phyloP scores from a whole-genome alignment of 2,329 filamentous ascomycete genomes.

The Talaromyces pinophilus region DNA sequence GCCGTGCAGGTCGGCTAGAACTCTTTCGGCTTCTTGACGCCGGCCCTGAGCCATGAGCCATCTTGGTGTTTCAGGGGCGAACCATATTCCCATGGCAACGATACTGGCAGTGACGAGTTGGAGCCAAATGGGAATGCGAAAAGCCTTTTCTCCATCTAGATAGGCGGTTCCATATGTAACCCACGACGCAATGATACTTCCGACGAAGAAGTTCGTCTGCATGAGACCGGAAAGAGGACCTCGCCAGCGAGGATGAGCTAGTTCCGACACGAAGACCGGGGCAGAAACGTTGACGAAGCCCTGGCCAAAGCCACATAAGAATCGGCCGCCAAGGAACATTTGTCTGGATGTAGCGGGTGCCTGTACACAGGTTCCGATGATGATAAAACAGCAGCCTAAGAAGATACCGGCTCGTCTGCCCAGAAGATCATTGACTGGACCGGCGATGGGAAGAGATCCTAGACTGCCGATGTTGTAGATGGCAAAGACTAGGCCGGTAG shows the following conservation, averaged over 20 bases:
- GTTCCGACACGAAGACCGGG: slow-evolving; percentile 18
- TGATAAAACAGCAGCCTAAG: slow-evolving; percentile 15
- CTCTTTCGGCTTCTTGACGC: slow-evolving; percentile 19
- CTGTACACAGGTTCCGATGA: slow-evolving; percentile 23
- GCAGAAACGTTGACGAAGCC: slow-evolving; percentile 22
- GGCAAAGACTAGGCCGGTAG: slow-evolving; percentile 22
- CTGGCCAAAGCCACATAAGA: slow-evolving; percentile 20
- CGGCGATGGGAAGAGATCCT: slow-evolving; percentile 16
- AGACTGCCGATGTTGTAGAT: slow-evolving; percentile 23
- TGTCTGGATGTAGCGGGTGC: slow-evolving; percentile 16
- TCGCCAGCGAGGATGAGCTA: slow-evolving; percentile 23
- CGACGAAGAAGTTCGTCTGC: slow-evolving; percentile 20
- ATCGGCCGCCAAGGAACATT: slow-evolving; percentile 22
- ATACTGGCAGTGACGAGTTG: slow-evolving; percentile 19
- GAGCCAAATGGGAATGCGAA: slow-evolving; percentile 23
- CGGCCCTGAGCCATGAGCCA: slow-evolving; percentile 21
- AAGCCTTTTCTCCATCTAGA: slow-evolving; percentile 19
- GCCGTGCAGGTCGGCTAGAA: slow-evolving; percentile 17
- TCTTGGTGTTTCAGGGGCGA: slow-evolving; percentile 18
- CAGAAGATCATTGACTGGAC: slow-evolving; percentile 16
- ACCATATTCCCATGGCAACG: slow-evolving; percentile 21
- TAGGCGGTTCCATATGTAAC: slow-evolving; percentile 21
- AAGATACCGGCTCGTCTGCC: slow-evolving; percentile 21
- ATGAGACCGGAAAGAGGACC: slow-evolving; percentile 21
- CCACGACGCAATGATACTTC: slow-evolving; percentile 22